Conservation (phyloP, 305 asterid genomes). For the Fraxinus xanthoxyloides region DNA sequence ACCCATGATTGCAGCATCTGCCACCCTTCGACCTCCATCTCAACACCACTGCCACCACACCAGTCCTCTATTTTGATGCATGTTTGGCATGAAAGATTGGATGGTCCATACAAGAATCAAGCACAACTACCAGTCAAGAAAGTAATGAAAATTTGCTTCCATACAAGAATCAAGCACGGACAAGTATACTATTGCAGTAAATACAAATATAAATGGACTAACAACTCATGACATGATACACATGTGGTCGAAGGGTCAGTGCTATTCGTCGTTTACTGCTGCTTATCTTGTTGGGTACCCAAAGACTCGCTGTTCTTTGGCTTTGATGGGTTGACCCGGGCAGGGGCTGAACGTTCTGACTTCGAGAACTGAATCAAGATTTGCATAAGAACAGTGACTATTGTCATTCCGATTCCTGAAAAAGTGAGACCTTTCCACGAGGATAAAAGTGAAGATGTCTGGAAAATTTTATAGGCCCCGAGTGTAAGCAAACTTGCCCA, state of each 20-base stretch:
- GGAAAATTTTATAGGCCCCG: slow-evolving; percentile 60
- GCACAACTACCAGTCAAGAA: background rate
- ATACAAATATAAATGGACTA: background rate
- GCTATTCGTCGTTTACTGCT: background rate
- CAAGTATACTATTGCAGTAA: background rate
- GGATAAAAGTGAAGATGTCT: slow-evolving; percentile 55
- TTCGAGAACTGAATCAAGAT: slow-evolving; percentile 80
- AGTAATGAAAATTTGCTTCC: background rate
- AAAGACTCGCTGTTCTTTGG: slow-evolving; percentile 26
- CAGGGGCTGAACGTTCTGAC: slow-evolving; percentile 59
- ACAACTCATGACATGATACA: background rate
- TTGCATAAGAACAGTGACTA: slow-evolving; percentile 77
- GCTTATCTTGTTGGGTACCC: slow-evolving; percentile 14
- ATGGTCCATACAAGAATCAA: too few species aligned
- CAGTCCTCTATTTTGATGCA: background rate
- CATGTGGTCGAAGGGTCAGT: background rate
- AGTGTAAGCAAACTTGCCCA: slow-evolving; percentile 64
- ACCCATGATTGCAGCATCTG: background rate
- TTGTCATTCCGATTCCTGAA: slow-evolving; percentile 46
- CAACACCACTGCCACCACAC: background rate
- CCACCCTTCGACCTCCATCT: background rate
- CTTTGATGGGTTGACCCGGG: slow-evolving; percentile 55
- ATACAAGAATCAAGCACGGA: background rate
- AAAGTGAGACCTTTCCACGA: slow-evolving; percentile 74
- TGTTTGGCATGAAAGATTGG: background rate